Base-by-base conservation (phyloP, 352 stramenopile species). In the Globisporangium cystogenes region DNA sequence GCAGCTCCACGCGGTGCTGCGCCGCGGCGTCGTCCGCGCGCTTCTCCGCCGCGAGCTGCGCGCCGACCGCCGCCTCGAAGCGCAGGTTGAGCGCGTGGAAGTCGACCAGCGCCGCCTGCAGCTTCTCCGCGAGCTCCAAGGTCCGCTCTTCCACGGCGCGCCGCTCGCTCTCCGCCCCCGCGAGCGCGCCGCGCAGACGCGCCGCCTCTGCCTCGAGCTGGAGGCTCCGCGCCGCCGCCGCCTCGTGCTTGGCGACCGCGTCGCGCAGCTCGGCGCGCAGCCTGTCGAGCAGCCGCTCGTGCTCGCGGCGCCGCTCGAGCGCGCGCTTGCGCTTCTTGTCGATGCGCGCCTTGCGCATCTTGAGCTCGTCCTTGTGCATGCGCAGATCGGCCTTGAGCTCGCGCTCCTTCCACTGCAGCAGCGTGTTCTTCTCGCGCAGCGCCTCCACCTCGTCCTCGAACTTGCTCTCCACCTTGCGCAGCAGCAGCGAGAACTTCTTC, bases 391-490 rank as follows among this genome's bases (percentile, higher is more conserved):
- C 69, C 63, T 87, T 90, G 46, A 91, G 67, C 53, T 93, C 83
- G 29, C 76, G 76, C 59, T 86, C 76, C 39, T 82, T 79, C 72
- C 76, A 89, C 33, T 66, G 54, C 26, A 89, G 72, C 56, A 86
- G 61, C 15, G 78, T 72, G 57, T 86, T 86, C 42, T 80, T 68
- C 50, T 91, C 75, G 37, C 81, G 80, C 7, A 92, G 68, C 39
- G 72, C 62, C 48, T 92, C 81, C 18, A 92, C 64, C 47, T 93
- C 78, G 59, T 92, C 81, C 54, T 83, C 66, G 50, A 87, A 87
- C 53, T 88, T 88, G 55, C 72, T 86, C 59, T 93, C 82, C 18
- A 90, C 52, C 45, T 87, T 84, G 36, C 82, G 78, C 47, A 90
- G 62, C 47, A 90, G 68, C 57, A 91, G 55, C 60, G 82, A 86